These are phyloP conservation scores for Trichoderma polysporum DNA, from an alignment of 2,329 filamentous ascomycete species.

Conservation along the genomic window DNA sequence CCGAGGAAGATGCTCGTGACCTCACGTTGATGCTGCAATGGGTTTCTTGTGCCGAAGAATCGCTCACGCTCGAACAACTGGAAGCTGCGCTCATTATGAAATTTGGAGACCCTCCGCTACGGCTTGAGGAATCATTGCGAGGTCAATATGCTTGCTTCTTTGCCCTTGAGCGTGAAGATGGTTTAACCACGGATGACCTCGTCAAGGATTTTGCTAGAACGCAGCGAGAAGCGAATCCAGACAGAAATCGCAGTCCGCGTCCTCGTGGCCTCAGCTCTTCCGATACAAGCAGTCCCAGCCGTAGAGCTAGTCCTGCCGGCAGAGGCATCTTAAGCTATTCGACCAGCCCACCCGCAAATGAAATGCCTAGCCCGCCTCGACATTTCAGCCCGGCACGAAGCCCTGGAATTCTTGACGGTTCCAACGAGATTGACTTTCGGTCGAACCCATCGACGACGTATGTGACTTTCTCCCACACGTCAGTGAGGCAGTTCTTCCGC, in stretches of 20 bases:
- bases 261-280: constrained; percentile 21
- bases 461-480: constrained; percentile 43
- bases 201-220: constrained; percentile 39
- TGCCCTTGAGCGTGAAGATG: constrained; percentile 45
- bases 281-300: constrained; percentile 12
- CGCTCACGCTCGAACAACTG: constrained; percentile 44
- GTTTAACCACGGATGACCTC: constrained; percentile 43
- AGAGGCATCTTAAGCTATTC: constrained; percentile 18
- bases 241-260: constrained; percentile 21
- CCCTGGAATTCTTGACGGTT: constrained; percentile 34
- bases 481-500: constrained; percentile 41
- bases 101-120: constrained; percentile 42
- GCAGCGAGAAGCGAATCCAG: constrained; percentile 29
- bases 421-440: constrained; percentile 40
- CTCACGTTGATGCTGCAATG: constrained; percentile 49
- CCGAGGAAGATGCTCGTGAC: constrained; percentile 40
- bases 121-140: constrained; percentile 44
- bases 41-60: constrained; percentile 46
- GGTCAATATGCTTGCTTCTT: constrained; percentile 49
- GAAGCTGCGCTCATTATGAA: constrained; percentile 45
- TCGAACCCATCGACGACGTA: constrained; percentile 43
- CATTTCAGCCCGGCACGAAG: constrained; percentile 31
- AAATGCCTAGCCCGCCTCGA: constrained; percentile 22
- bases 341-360: constrained; percentile 27
- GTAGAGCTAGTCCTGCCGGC: constrained; percentile 19